Percentiles rank a stretch among this genome's conserved stretches.
These are phyloP conservation scores for Torulaspora globosa DNA, from an alignment of 1,139 yeast species.

Conservation along the genomic window DNA sequence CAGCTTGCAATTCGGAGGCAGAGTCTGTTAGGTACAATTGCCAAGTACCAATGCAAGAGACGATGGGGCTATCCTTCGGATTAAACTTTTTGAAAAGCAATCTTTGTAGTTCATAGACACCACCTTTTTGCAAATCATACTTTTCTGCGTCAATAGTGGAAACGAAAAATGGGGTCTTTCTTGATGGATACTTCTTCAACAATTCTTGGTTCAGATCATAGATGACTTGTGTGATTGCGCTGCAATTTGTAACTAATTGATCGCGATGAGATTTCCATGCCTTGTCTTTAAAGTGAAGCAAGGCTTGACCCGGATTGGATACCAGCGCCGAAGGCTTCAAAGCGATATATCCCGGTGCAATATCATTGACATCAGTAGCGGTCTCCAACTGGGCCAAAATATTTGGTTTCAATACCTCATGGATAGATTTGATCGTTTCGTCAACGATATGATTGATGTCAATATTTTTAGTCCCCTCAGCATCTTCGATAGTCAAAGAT, in stretches of 20 bases:
- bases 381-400: slow-evolving; percentile 48
- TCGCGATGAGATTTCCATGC: slow-evolving; percentile 54
- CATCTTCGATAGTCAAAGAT: slow-evolving; percentile 87
- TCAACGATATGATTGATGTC: slow-evolving; percentile 61
- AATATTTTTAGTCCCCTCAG: slow-evolving; percentile 66
- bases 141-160: slow-evolving; percentile 93
- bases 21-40: slow-evolving; percentile 87
- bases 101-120: slow-evolving; percentile 88
- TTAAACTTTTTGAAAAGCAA: slow-evolving; percentile 73
- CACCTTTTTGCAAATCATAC: slow-evolving; percentile 70
- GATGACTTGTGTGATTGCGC: slow-evolving; percentile 52
- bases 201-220: slow-evolving; percentile 52
- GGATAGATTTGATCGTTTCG: slow-evolving; percentile 65
- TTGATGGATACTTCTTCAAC: slow-evolving; percentile 52
- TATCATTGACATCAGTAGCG: slow-evolving; percentile 52
- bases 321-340: slow-evolving; percentile 91
- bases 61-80: slow-evolving; percentile 48
- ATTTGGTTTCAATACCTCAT: slow-evolving; percentile 70
- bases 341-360: slow-evolving; percentile 82
- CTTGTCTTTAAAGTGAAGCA: slow-evolving; percentile 52
- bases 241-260: slow-evolving; percentile 60
- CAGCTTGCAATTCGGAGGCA: slow-evolving; percentile 54
- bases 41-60: slow-evolving; percentile 82
- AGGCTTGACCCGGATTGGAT: slow-evolving; percentile 68
- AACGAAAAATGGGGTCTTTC: slow-evolving; percentile 77